Evolutionary conservation across 2,329 filamentous ascomycete genomes (phyloP), one percentile per base, ranked within the genome.

Genomic region (Diaporthe amygdali): DNA sequence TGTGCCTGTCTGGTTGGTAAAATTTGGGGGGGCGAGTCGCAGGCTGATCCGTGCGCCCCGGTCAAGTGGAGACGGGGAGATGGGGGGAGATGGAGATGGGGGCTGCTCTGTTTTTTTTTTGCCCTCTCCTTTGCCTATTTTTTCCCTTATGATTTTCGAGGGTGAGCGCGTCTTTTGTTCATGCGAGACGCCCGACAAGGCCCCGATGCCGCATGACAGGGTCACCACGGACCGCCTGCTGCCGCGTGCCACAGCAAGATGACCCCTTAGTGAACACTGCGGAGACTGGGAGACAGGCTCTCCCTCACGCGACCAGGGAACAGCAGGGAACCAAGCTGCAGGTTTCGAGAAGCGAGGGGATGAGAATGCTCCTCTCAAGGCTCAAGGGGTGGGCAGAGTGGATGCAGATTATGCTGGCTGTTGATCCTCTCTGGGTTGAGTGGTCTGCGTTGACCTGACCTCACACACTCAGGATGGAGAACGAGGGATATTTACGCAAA

Each of bases 211-310:
- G 37, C 71, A 52, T 67, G 67, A 67, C 67, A 49, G 68, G 59
- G 55, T 56, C 49, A 46, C 32, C 59, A 66, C 66, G 34, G 55
- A 34, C 54, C 64, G 34, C 41, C 14, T 4, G 4, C 44, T 51
- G 71, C 39, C 69, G 68, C 69, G 71, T 71, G 69, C 64, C 20
- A 20, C 55, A 15, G 10, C 56, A 54, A 39, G 46, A 54, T 72
- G 71, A 72, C 55, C 71, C 71, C 46, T 59, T 39, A 32, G n/a
- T 52, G 25, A 25, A 30, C 49, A 14, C 32, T 56, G 32, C 32
- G n/a, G 12, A 55, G 22, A 55, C 25, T 7, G 30, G 49, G 25
- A 39, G 59, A 37, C 47, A 46, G 59, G 30, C 59, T 49, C 59
- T 49, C 44, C 34, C 44, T 49, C 44, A 64, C 59, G 59, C 59